Evolutionary conservation across 345 rosid genomes (phyloP).

Genomic region (Eucalyptus guilfoylei): DNA sequence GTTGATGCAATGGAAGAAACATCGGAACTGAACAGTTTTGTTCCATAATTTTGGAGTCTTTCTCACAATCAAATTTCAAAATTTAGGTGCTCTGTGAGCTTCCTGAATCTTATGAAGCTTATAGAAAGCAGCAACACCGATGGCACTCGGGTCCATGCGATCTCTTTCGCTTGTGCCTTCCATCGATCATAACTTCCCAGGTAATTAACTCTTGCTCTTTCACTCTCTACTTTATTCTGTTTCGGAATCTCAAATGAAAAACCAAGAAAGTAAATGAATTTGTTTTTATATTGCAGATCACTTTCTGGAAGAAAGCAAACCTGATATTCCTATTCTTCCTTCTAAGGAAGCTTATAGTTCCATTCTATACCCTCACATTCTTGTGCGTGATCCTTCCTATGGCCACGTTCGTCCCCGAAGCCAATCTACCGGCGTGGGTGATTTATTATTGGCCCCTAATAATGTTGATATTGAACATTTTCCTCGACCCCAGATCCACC

Average conservation of each 20-base stretch:
- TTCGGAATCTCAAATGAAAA: background rate
- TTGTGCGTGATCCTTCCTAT: conserved; percentile 3
- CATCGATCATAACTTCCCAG: background rate
- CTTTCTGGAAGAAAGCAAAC: conserved; percentile 8
- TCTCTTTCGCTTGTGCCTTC: conserved; percentile 10
- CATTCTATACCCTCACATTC: conserved; percentile 1
- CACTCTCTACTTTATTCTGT: background rate
- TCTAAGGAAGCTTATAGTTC: conserved; percentile 1
- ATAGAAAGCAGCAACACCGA: conserved; percentile 6
- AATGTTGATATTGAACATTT: background rate
- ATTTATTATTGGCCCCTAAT: background rate
- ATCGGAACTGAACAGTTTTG: background rate
- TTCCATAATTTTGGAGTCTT: background rate
- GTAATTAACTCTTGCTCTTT: background rate
- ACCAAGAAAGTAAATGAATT: background rate
- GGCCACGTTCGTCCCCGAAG: background rate
- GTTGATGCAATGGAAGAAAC: background rate
- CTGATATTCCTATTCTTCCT: conserved; percentile 7
- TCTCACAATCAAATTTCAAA: background rate
- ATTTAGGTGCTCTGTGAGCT: conserved; percentile 2
- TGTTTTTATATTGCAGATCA: background rate
- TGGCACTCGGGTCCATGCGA: conserved; percentile 9
- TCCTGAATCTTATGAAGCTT: conserved; percentile 5
- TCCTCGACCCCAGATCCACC: background rate
- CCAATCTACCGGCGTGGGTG: background rate